A percentile compares a stretch with the other conserved stretches of the same genome.
These are phyloP conservation scores for Debaryomyces udenii DNA, from an alignment of 1,139 yeast species.

Conservation along the genomic window DNA sequence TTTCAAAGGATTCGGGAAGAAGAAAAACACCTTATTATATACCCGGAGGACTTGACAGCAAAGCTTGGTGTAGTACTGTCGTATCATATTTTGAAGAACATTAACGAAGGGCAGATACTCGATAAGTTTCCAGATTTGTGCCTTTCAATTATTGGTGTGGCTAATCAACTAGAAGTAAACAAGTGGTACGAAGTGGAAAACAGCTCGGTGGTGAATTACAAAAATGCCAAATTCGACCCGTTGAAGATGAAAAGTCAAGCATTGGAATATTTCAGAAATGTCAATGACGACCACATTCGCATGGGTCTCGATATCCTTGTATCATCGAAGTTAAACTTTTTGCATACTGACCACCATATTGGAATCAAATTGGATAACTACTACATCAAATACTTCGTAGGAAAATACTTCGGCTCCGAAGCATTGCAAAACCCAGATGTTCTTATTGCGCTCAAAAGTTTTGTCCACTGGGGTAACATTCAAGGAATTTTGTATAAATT, in stretches of 20 bases:
- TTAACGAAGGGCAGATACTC: constrained; percentile 41
- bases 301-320: constrained; percentile 49
- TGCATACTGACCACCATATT: constrained; percentile 61
- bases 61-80: constrained; percentile 47
- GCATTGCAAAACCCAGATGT: constrained; percentile 46
- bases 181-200: constrained; percentile 55
- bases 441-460: constrained; percentile 52
- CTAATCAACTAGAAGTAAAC: constrained; percentile 50
- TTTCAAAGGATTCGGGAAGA: constrained; percentile 55
- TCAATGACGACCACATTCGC: constrained; percentile 35
- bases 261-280: constrained; percentile 27
- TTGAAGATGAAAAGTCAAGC: constrained; percentile 31
- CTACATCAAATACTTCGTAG: constrained; percentile 44
- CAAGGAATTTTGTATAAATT: constrained; percentile 49
- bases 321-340: constrained; percentile 54
- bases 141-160: constrained; percentile 52
- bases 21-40: constrained; percentile 52
- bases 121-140: constrained; percentile 45
- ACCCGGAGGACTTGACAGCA: constrained; percentile 36
- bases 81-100: constrained; percentile 42
- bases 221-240: constrained; percentile 37
- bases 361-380: constrained; percentile 53
- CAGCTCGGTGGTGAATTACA: constrained; percentile 44
- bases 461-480: constrained; percentile 61
- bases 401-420: constrained; percentile 44